Percentiles rank a stretch among this genome's conserved stretches.
Evolutionary conservation across 2,329 filamentous ascomycete species (phyloP).

Genomic region (Chalara sp.): DNA sequence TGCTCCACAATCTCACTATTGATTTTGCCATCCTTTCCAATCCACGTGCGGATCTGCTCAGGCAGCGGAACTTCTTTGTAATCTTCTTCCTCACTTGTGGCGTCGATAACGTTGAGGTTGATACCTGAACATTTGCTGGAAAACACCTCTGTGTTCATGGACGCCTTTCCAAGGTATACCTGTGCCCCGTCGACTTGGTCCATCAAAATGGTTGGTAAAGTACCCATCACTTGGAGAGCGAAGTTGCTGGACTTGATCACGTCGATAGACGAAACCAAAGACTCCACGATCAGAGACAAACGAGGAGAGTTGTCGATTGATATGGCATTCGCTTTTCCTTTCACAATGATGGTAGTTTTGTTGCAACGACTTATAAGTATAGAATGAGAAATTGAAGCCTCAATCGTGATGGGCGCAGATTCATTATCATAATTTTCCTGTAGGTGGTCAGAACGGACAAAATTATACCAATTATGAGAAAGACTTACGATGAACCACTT

Average conservation of each 20-base stretch:
- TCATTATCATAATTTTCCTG: conserved; percentile 88
- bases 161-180: conserved; percentile 79
- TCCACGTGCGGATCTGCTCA: conserved; percentile 79
- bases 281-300: conserved; percentile 81
- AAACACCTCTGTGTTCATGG: conserved; percentile 72
- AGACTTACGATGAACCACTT: conserved; percentile 79
- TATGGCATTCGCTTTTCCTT: conserved; percentile 94
- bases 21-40: conserved; percentile 65
- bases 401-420: conserved; percentile 66
- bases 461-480: not conserved
- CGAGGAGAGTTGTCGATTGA: conserved; percentile 86
- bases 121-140: conserved; percentile 81
- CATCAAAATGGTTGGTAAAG: conserved; percentile 78
- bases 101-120: conserved; percentile 76
- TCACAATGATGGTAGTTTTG: conserved; percentile 82
- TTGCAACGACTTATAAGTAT: conserved; percentile 89
- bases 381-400: conserved; percentile 77
- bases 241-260: conserved; percentile 95
- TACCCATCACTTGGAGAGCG: conserved; percentile 83
- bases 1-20: conserved; percentile 95
- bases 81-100: conserved; percentile 64
- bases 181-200: conserved; percentile 90
- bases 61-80: conserved; percentile 83
- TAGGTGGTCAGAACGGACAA: conserved; percentile 5
- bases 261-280: conserved; percentile 83